Evolutionary conservation across 2,329 filamentous ascomycete genomes (phyloP).

Genomic region (Beauveria pseudobassiana): DNA sequence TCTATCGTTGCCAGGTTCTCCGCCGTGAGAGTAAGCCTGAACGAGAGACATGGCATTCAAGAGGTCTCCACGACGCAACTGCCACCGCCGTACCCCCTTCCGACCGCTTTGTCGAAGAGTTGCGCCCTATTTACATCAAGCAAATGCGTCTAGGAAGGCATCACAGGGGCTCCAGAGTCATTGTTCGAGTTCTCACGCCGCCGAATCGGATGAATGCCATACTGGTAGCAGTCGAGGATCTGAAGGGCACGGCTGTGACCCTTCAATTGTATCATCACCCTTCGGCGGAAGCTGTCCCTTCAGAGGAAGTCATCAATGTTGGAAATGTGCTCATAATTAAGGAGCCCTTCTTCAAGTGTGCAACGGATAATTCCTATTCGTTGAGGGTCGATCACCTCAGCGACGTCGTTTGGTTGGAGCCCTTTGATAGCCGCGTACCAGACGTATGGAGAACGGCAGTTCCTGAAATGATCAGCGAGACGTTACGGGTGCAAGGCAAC

Average conservation of each 20-base stretch:
- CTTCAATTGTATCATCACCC: conserved; percentile 36
- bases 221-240: conserved; percentile 31
- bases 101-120: neutral
- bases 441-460: conserved; percentile 22
- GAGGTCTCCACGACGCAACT: neutral
- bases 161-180: conserved; percentile 13
- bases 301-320: conserved; percentile 25
- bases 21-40: neutral
- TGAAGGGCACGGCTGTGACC: conserved; percentile 25
- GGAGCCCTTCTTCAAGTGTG: conserved; percentile 43
- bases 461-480: conserved; percentile 14
- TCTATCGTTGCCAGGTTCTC: neutral
- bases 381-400: conserved; percentile 46
- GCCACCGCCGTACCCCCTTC: neutral
- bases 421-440: conserved; percentile 32
- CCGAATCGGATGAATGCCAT: conserved; percentile 15
- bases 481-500: conserved; percentile 27
- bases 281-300: conserved; percentile 25
- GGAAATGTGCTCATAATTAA: conserved; percentile 38
- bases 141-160: neutral
- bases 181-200: conserved; percentile 17
- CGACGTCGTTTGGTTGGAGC: conserved; percentile 35
- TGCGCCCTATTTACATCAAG: neutral
- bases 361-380: conserved; percentile 30
- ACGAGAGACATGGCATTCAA: neutral